Evolutionary conservation across 768 basidiomycete species (phyloP).

Genomic region (Crucibulum laeve): DNA sequence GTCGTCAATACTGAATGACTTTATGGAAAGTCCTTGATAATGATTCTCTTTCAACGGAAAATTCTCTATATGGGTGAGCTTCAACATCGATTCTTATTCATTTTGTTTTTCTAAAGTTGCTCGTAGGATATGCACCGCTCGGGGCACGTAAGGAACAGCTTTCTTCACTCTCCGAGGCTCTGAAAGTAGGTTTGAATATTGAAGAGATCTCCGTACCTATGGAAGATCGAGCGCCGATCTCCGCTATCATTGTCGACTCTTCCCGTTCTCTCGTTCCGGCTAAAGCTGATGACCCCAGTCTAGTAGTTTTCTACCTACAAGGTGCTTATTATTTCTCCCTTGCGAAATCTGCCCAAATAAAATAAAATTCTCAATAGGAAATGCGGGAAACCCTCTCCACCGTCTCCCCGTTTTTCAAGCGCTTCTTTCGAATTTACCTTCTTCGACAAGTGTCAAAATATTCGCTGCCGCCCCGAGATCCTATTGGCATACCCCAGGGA

Average conservation of each 20-base stretch:
- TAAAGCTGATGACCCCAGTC: conserved; percentile 4
- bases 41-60: conserved; percentile 43
- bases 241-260: conserved; percentile 12
- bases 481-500: conserved; percentile 41
- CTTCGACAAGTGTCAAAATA: conserved; percentile 14
- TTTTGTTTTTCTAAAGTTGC: neutral
- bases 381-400: conserved; percentile 44
- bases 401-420: conserved; percentile 38
- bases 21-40: conserved; percentile 34
- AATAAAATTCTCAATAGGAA: conserved; percentile 33
- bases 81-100: neutral
- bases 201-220: conserved; percentile 13
- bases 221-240: conserved; percentile 4
- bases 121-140: conserved; percentile 30
- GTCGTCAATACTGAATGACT: conserved; percentile 1
- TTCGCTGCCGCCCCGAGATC: conserved; percentile 43
- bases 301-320: conserved; percentile 19
- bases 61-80: conserved; percentile 44
- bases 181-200: conserved; percentile 9
- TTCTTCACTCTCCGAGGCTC: conserved; percentile 9
- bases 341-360: neutral
- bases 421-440: conserved; percentile 17
- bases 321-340: conserved; percentile 7
- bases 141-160: conserved; percentile 33
- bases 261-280: neutral